phyloP scores from a whole-genome alignment of 176 grass and related monocot genomes.

The Luzula sylvatica region DNA sequence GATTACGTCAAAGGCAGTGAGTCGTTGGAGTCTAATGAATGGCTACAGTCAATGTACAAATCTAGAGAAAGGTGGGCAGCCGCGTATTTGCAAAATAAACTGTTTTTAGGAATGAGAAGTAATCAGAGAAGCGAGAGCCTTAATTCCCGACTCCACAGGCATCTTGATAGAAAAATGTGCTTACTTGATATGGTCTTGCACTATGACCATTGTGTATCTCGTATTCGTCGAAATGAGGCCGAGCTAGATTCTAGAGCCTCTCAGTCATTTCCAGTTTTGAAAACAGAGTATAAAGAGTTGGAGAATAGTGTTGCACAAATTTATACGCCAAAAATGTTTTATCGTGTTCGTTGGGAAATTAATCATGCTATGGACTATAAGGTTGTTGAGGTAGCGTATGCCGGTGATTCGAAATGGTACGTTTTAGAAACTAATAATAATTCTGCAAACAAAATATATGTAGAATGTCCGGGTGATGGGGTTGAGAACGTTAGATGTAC shows the following conservation, averaged over 20 bases:
- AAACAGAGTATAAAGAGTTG: background rate
- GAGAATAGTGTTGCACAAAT: background rate
- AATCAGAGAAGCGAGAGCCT: background rate
- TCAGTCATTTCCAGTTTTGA: background rate
- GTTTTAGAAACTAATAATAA: too few relatives aligned
- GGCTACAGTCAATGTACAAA: background rate
- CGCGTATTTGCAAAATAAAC: background rate
- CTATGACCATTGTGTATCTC: slow-evolving; percentile 6
- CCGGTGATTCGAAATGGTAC: too few relatives aligned
- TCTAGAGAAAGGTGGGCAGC: background rate
- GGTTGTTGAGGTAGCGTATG: too few relatives aligned
- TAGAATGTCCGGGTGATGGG: too few relatives aligned
- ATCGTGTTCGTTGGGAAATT: background rate
- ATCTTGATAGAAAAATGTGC: background rate
- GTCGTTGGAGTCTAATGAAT: background rate
- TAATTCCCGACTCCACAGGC: background rate
- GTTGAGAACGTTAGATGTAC: too few relatives aligned
- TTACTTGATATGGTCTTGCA: slow-evolving; percentile 15
- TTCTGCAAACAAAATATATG: too few relatives aligned
- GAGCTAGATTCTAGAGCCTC: background rate
- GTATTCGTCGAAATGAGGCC: background rate
- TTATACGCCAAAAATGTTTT: background rate
- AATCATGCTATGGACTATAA: background rate
- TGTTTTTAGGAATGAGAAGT: background rate
- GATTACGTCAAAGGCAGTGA: background rate